These are phyloP conservation scores for Physaria fendleri DNA, from an alignment of 345 rosid genomes.

Conservation along the genomic window DNA sequence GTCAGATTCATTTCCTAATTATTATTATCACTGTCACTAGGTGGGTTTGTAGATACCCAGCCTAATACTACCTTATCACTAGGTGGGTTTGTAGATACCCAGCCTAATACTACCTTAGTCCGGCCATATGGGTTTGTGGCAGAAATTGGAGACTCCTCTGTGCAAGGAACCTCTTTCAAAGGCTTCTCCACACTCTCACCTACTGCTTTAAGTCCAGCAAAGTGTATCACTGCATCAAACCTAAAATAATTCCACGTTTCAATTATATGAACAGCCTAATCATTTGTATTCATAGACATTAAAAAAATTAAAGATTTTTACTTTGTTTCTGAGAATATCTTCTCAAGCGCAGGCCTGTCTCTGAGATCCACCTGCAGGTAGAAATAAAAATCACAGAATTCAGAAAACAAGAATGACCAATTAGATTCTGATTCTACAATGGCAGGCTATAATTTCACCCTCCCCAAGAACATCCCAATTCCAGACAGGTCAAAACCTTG, in stretches of 20 bases:
- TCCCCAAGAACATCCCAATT: conserved; percentile 8
- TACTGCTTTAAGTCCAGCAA: conserved; percentile 98
- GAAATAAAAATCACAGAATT: not conserved
- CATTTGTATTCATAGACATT: not conserved
- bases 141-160: conserved; percentile 69
- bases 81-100: not conserved
- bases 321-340: conserved; percentile 59
- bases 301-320: not conserved
- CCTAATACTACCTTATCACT: conserved; percentile 39
- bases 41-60: not conserved
- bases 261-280: conserved; percentile 8
- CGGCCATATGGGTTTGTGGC: conserved; percentile 90
- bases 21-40: not conserved
- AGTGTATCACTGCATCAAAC: conserved; percentile 94
- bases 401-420: not conserved
- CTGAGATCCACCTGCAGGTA: conserved; percentile 75
- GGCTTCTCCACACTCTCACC: conserved; percentile 96
- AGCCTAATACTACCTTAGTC: conserved; percentile 52
- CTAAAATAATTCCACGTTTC: conserved; percentile 34
- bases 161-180: conserved; percentile 87
- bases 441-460: not conserved
- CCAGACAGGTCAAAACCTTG: conserved; percentile 18
- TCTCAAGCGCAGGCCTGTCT: conserved; percentile 71
- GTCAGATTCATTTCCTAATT: conserved; percentile 4
- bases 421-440: not conserved